Evolutionary conservation across 495 filamentous ascomycete species (phyloP), one percentile per base, ranked within the genome.

Genomic region (Hypomontagnella monticulosa): DNA sequence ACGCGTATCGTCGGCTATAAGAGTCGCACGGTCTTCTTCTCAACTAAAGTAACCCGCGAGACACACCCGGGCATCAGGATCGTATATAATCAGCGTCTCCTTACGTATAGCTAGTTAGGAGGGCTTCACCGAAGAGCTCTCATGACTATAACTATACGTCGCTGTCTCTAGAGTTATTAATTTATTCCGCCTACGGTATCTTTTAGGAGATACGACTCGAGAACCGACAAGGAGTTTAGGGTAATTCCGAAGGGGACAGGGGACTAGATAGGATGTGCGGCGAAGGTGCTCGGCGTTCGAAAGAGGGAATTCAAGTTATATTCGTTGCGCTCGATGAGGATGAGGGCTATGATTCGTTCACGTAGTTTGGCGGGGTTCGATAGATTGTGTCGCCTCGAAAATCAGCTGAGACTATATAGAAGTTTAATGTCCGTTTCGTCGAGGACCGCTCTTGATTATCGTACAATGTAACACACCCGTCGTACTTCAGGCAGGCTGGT

Each of bases 391-490:
- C 37, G 66, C 33, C 23, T 34, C 47, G 38, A 50, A 27, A 66
- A 57, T 50, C 46, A 43, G 32, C 56, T 53, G 18, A 20, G 34
- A 38, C 19, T 57, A 49, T 50, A 54, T 41, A 33, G 32, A 57
- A 44, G 38, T 58, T 68, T 51, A 52, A 58, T 49, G 38, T 62
- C 33, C 37, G 44, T 44, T 51, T 69, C 43, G 38, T 16, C 18
- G 19, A 55, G 38, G 43, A 43, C 43, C 44, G 43, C 57, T 63
- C 12, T 47, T 37, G 16, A 52, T 47, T 52, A 59, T 63, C 51
- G 56, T 56, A 44, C 37, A 51, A 61, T 65, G 61, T 54, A 49
- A 51, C 65, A 68, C 59, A 54, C 54, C 38, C 59, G 59, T 40
- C 54, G 55, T 56, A 32, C 34, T 44, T 23, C 51, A 46, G 33